phyloP scores from a whole-genome alignment of 495 filamentous ascomycete genomes.

The Schizothecium vesticola region DNA sequence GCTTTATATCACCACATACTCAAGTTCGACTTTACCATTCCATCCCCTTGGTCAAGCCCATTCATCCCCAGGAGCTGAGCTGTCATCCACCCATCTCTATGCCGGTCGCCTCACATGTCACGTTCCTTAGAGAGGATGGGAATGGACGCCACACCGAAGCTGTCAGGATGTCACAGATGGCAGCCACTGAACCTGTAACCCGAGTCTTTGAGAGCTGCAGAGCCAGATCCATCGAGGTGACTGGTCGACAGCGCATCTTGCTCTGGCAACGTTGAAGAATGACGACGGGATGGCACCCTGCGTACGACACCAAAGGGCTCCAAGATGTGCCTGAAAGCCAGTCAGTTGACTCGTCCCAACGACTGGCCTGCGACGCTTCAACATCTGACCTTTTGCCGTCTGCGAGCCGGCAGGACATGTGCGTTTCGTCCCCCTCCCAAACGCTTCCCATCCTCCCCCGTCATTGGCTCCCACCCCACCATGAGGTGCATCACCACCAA shows the following conservation, averaged over 20 bases:
- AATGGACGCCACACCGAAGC: background rate
- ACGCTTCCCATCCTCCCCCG: background rate
- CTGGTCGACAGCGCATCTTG: background rate
- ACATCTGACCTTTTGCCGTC: background rate
- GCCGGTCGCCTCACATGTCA: background rate
- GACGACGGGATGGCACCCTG: background rate
- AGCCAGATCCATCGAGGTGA: background rate
- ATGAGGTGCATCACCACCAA: background rate
- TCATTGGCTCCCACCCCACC: background rate
- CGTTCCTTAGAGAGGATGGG: background rate
- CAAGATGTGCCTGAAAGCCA: background rate
- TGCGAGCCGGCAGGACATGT: background rate
- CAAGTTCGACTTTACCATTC: background rate
- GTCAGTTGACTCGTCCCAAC: background rate
- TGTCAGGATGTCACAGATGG: too few species aligned
- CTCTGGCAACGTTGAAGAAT: background rate
- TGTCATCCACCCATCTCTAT: background rate
- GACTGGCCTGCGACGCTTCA: background rate
- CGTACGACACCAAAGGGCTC: background rate
- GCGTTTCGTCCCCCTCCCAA: background rate
- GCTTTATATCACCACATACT: background rate
- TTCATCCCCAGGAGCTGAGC: background rate
- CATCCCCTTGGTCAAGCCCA: background rate
- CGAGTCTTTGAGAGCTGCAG: background rate
- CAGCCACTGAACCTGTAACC: too few species aligned